Percentiles rank a stretch among this genome's conserved stretches.
Conservation (phyloP, 2,329 filamentous ascomycete genomes). For the Cryphonectria carpinicola region DNA sequence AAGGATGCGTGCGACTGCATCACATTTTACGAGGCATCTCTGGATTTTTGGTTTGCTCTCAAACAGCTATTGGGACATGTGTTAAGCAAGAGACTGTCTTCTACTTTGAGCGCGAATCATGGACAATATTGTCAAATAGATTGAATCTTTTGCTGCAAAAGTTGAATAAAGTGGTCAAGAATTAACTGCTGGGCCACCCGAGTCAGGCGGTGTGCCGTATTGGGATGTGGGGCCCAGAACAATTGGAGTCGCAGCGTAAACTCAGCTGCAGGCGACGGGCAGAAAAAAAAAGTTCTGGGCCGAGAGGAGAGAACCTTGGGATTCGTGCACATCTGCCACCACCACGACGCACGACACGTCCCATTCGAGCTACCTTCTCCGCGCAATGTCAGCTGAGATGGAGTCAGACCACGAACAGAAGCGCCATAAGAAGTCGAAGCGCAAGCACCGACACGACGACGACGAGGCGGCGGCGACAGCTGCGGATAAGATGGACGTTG, state of each 20-base stretch:
- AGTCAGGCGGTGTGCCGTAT: slow-evolving; percentile 19
- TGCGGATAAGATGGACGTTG: slow-evolving; percentile 29
- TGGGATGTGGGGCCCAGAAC: slow-evolving; percentile 9
- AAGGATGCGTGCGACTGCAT: background rate
- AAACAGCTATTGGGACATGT: background rate
- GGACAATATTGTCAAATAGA: background rate
- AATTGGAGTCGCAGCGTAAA: slow-evolving; percentile 7
- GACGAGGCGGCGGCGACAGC: slow-evolving; percentile 13
- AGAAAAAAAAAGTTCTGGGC: slow-evolving; percentile 30
- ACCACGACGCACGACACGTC: background rate
- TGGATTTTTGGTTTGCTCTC: too few species aligned
- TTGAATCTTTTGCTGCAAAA: background rate
- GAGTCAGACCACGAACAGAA: slow-evolving; percentile 26
- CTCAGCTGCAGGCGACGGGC: slow-evolving; percentile 10
- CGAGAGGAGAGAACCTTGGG: background rate
- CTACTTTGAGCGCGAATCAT: background rate
- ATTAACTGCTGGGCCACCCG: background rate
- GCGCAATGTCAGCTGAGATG: slow-evolving; percentile 25
- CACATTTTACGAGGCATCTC: background rate
- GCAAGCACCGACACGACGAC: slow-evolving; percentile 29
- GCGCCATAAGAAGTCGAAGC: slow-evolving; percentile 29
- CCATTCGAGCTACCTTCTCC: background rate
- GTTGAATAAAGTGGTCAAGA: slow-evolving; percentile 5
- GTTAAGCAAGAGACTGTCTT: too few species aligned
- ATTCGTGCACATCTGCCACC: background rate